Percentiles rank a stretch among this genome's conserved stretches.
These are phyloP conservation scores for Gryganskiella cystojenkinii DNA, from an alignment of 192 early-diverging fungal genomes.

Conservation along the genomic window DNA sequence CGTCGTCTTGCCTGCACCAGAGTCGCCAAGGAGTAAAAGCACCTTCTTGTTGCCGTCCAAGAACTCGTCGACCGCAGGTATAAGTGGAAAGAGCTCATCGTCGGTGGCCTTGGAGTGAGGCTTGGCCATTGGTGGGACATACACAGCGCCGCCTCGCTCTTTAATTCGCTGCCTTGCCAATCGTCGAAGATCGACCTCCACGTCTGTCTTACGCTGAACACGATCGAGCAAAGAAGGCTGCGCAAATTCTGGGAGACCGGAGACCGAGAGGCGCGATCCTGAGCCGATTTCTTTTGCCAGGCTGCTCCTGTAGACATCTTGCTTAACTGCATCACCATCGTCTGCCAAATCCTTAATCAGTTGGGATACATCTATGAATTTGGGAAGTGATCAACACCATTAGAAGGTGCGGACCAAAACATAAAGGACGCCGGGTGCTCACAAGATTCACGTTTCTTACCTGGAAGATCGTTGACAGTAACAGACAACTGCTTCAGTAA, in stretches of 20 bases:
- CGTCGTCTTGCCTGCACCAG: slow-evolving; percentile 18
- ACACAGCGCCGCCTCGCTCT: neutral
- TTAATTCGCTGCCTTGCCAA: neutral
- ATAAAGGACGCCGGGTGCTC: too few species aligned
- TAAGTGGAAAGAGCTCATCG: neutral
- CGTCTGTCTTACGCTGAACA: neutral
- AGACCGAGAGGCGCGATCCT: neutral
- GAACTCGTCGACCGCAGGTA: neutral
- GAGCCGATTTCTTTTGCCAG: neutral
- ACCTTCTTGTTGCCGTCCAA: neutral
- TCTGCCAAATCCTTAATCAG: neutral
- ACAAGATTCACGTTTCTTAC: neutral
- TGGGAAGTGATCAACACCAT: too few species aligned
- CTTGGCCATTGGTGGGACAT: neutral
- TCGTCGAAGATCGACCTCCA: neutral
- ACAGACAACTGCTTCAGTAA: slow-evolving; percentile 3
- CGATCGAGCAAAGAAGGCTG: neutral
- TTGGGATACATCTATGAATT: neutral
- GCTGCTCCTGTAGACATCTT: neutral
- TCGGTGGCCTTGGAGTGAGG: neutral
- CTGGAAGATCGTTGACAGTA: too few species aligned
- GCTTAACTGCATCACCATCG: neutral
- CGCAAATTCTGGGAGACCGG: neutral
- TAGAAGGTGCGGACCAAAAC: neutral
- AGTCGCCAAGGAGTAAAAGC: slow-evolving; percentile 9